Conservation (phyloP, 192 early-diverging fungal species). For the Backusella circina region DNA sequence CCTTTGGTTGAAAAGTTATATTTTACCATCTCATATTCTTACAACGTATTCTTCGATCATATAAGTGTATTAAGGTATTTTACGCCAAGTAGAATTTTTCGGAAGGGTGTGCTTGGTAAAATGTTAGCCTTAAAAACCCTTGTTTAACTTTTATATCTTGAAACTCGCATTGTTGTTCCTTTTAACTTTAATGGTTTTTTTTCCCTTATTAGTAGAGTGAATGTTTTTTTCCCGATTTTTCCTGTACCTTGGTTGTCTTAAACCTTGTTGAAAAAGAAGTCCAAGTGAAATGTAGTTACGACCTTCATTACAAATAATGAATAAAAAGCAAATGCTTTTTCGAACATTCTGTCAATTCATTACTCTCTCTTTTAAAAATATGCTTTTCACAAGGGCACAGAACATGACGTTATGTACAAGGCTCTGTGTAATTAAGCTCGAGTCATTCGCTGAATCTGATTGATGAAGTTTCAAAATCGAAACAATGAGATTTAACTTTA, state of each 20-base stretch:
- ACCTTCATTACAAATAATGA: too few relatives aligned
- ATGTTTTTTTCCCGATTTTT: not conserved
- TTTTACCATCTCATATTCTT: too few relatives aligned
- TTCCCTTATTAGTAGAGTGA: not conserved
- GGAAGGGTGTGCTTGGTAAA: not conserved
- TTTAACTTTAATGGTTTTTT: not conserved
- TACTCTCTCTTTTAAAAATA: not conserved
- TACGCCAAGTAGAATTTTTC: not conserved
- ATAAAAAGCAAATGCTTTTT: too few relatives aligned
- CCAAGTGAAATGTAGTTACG: too few relatives aligned
- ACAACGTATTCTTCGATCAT: too few relatives aligned
- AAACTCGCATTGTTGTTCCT: not conserved
- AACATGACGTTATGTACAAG: not conserved
- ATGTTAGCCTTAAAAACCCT: not conserved
- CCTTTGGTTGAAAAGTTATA: too few relatives aligned
- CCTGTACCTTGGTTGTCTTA: not conserved
- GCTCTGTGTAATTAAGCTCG: not conserved
- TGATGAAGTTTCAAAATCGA: not conserved
- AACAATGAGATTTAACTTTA: not conserved
- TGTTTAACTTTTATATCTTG: not conserved
- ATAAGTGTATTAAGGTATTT: too few relatives aligned
- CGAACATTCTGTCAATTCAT: not conserved
- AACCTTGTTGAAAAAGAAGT: not conserved
- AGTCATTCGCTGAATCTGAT: not conserved
- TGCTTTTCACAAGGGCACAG: not conserved